These are phyloP conservation scores for Lactarius indigo DNA, from an alignment of 768 basidiomycete species.

Conservation along the genomic window DNA sequence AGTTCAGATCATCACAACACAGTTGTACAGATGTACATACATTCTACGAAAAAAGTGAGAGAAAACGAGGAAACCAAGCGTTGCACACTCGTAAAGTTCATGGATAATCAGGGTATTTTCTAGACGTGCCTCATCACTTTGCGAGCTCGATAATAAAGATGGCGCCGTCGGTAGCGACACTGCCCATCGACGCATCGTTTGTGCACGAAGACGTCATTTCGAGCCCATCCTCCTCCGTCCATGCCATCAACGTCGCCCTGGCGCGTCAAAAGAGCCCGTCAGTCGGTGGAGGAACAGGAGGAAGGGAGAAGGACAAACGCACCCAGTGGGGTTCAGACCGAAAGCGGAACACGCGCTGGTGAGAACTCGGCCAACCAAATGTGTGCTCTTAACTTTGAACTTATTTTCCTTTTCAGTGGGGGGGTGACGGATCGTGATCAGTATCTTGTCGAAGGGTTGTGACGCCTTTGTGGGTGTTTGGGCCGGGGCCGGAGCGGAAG, in stretches of 20 bases:
- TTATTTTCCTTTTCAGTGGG: slow-evolving; percentile 21
- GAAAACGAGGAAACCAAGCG: neutral
- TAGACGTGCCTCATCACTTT: neutral
- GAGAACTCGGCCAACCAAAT: slow-evolving; percentile 20
- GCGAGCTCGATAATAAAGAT: slow-evolving; percentile 15
- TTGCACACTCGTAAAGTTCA: neutral
- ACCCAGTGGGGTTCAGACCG: slow-evolving; percentile 4
- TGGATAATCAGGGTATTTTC: neutral
- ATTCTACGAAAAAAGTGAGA: neutral
- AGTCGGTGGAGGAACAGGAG: neutral
- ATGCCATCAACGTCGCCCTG: slow-evolving; percentile 11
- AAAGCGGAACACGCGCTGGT: slow-evolving; percentile 20
- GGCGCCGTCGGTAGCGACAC: slow-evolving; percentile 3
- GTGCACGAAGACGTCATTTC: slow-evolving; percentile 9
- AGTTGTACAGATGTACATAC: neutral
- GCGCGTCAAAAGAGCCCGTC: neutral
- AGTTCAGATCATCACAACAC: neutral
- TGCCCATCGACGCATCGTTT: slow-evolving; percentile 14
- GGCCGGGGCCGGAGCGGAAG: neutral
- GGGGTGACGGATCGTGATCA: slow-evolving; percentile 20
- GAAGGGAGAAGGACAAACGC: neutral
- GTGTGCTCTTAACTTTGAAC: slow-evolving; percentile 19
- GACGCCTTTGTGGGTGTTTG: neutral
- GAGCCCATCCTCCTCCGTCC: slow-evolving; percentile 11
- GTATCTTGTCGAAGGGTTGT: slow-evolving; percentile 9